A percentile compares a stretch with the other conserved stretches of the same genome.
Conservation (phyloP, 176 grass and related monocot species). For the Saccharum spontaneum region DNA sequence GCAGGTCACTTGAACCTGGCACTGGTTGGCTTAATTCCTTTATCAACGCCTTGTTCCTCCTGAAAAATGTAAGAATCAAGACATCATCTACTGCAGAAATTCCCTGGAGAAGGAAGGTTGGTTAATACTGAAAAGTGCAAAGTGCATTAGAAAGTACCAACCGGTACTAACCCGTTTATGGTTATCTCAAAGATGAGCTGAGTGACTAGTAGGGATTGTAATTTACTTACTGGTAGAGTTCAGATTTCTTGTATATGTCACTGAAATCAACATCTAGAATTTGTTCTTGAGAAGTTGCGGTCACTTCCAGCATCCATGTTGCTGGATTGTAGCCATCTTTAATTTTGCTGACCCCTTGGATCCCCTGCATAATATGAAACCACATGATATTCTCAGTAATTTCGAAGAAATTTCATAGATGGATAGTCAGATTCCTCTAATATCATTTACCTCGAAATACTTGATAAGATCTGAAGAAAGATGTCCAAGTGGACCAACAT, state of each 20-base stretch:
- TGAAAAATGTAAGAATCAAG: slow-evolving; percentile 24
- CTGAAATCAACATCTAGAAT: slow-evolving; percentile 58
- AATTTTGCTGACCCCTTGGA: slow-evolving; percentile 73
- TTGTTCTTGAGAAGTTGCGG: slow-evolving; percentile 57
- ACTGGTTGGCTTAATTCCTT: slow-evolving; percentile 57
- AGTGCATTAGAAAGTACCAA: not conserved
- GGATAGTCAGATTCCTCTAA: not conserved
- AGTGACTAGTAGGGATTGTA: not conserved
- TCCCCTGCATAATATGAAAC: slow-evolving; percentile 33
- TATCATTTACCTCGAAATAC: not conserved
- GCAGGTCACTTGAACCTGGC: slow-evolving; percentile 61
- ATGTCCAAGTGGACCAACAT: slow-evolving; percentile 10
- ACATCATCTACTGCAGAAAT: slow-evolving; percentile 16
- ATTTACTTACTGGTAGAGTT: slow-evolving; percentile 72
- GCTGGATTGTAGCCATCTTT: slow-evolving; percentile 88
- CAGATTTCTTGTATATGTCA: slow-evolving; percentile 75
- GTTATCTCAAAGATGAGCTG: too few species aligned
- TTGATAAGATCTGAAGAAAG: not conserved
- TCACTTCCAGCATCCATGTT: slow-evolving; percentile 97
- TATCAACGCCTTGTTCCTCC: slow-evolving; percentile 72
- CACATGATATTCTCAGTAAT: not conserved
- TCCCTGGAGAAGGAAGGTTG: slow-evolving; percentile 4
- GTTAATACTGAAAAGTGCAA: not conserved
- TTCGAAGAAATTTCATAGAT: not conserved
- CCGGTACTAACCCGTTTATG: not conserved